phyloP scores from a whole-genome alignment of 371 early-diverging fungal genomes.

The Haplosporangium sp. region DNA sequence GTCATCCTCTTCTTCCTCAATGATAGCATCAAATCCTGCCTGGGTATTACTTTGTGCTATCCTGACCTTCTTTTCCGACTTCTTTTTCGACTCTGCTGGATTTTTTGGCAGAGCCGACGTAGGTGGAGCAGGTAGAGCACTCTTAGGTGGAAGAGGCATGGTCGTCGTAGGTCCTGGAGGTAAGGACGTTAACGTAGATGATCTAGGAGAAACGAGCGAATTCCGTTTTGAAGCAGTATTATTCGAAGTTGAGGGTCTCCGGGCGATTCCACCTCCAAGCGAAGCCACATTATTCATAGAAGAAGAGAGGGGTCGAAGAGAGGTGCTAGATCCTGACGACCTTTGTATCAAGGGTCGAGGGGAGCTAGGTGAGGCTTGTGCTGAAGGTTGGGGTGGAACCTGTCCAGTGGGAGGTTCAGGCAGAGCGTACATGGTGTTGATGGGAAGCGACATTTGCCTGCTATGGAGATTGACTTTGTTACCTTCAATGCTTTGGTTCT shows the following conservation, averaged over 20 bases:
- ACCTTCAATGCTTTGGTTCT: not conserved
- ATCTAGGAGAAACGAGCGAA: constrained; percentile 11
- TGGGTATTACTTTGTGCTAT: not conserved
- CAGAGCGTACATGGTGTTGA: constrained; percentile 35
- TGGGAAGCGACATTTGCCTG: constrained; percentile 41
- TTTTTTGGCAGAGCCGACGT: constrained; percentile 38
- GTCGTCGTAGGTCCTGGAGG: constrained; percentile 21
- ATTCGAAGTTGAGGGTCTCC: constrained; percentile 14
- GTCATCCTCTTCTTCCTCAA: constrained; percentile 43
- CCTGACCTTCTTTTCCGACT: not conserved
- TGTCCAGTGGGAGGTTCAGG: constrained; percentile 45
- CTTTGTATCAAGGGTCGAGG: constrained; percentile 20
- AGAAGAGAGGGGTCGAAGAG: constrained; percentile 39
- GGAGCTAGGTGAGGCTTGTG: not conserved
- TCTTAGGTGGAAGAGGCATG: constrained; percentile 29
- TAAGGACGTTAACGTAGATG: constrained; percentile 16
- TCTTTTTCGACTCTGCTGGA: constrained; percentile 10
- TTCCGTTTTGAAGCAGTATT: constrained; percentile 19
- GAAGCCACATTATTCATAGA: constrained; percentile 22
- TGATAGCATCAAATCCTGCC: constrained; percentile 26
- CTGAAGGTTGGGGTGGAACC: constrained; percentile 25
- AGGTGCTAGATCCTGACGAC: constrained; percentile 10
- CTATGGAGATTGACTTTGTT: not conserved
- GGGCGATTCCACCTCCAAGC: constrained; percentile 41
- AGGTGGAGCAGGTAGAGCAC: constrained; percentile 37